phyloP scores from a whole-genome alignment of 306 rosid species.

The Trifolium dubium region DNA sequence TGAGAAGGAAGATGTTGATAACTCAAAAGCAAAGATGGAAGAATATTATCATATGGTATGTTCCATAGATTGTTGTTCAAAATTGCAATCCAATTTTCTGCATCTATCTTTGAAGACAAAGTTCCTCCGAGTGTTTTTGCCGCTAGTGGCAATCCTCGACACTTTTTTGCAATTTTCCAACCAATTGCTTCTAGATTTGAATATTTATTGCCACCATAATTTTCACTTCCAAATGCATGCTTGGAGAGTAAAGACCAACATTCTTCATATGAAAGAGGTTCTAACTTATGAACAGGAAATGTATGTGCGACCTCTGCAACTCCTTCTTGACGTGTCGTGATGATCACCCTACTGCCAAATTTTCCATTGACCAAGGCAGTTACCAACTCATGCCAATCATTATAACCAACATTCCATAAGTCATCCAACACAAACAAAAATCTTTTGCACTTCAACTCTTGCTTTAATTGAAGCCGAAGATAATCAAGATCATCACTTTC shows the following conservation, averaged over 20 bases:
- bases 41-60: not conserved
- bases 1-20: constrained; percentile 10
- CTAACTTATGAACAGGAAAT: constrained; percentile 39
- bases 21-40: not conserved
- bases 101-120: constrained; percentile 41
- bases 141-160: constrained; percentile 57
- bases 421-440: constrained; percentile 35
- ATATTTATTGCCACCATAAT: not conserved
- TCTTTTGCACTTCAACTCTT: not conserved
- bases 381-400: constrained; percentile 46
- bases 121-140: constrained; percentile 50
- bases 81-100: constrained; percentile 46
- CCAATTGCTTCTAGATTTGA: constrained; percentile 44
- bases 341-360: constrained; percentile 48
- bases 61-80: constrained; percentile 36
- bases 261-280: constrained; percentile 41
- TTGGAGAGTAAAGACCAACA: constrained; percentile 48
- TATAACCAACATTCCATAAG: constrained; percentile 44
- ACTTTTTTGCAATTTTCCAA: constrained; percentile 43
- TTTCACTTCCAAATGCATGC: constrained; percentile 44
- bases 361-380: constrained; percentile 37
- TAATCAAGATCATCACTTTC: not conserved
- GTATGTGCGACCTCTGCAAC: constrained; percentile 53
- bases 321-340: constrained; percentile 45
- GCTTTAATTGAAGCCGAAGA: not conserved